Percentiles rank a stretch among this genome's conserved stretches.
phyloP scores from a whole-genome alignment of 2,329 filamentous ascomycete genomes.

The Helminthosporium solani region DNA sequence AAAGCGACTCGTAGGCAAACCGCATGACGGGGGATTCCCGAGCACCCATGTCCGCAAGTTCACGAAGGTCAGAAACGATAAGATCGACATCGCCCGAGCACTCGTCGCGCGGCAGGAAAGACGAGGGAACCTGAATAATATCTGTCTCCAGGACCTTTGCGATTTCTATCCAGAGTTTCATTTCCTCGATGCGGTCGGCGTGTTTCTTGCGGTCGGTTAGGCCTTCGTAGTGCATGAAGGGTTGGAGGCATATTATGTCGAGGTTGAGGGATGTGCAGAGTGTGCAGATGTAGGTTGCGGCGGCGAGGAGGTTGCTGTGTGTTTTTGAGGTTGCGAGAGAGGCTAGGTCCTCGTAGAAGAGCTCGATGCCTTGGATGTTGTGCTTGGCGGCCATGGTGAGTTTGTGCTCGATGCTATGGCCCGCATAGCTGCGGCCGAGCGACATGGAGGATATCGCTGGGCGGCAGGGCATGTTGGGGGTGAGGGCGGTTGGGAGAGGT shows the following conservation, averaged over 20 bases:
- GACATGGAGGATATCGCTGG: slow-evolving; percentile 76
- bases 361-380: slow-evolving; percentile 69
- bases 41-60: slow-evolving; percentile 68
- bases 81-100: slow-evolving; percentile 55
- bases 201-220: slow-evolving; percentile 64
- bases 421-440: slow-evolving; percentile 68
- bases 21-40: slow-evolving; percentile 58
- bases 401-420: slow-evolving; percentile 65
- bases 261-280: slow-evolving; percentile 60
- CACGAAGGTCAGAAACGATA: slow-evolving; percentile 62
- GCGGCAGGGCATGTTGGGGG: slow-evolving; percentile 51
- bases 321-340: slow-evolving; percentile 55
- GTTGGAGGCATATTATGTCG: slow-evolving; percentile 68
- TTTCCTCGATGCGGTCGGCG: slow-evolving; percentile 58
- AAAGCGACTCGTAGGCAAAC: slow-evolving; percentile 73
- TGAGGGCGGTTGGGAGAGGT: no score
- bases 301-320: slow-evolving; percentile 54
- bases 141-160: slow-evolving; percentile 66
- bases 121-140: slow-evolving; percentile 72
- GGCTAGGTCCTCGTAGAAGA: slow-evolving; percentile 75
- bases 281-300: slow-evolving; percentile 57
- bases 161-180: slow-evolving; percentile 69
- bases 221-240: slow-evolving; percentile 77
- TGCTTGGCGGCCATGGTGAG: slow-evolving; percentile 66
- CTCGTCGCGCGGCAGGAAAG: slow-evolving; percentile 60